Evolutionary conservation across 768 basidiomycete species (phyloP).

Genomic region (Auricularia cornea): DNA sequence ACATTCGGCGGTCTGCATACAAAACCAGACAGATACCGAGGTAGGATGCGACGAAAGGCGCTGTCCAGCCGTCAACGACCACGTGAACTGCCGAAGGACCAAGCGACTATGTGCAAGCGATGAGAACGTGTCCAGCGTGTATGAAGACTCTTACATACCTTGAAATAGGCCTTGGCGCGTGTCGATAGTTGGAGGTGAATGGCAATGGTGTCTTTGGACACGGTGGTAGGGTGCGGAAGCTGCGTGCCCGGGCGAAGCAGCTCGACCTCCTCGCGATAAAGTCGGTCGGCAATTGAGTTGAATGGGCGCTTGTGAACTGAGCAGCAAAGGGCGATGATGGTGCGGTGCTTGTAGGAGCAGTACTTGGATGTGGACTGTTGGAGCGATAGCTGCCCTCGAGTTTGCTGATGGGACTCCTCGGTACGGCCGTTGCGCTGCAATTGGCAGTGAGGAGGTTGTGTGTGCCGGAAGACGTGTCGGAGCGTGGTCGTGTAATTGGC

Average conservation of each 20-base stretch:
- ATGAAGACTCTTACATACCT: no score
- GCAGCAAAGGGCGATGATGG: constrained; percentile 5
- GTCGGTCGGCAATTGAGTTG: constrained; percentile 17
- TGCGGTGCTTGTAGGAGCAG: no score
- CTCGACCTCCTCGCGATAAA: constrained; percentile 20
- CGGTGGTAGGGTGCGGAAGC: constrained; percentile 18
- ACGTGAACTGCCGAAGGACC: constrained; percentile 15
- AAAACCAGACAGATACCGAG: constrained; percentile 26
- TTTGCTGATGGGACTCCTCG: no score
- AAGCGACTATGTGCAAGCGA: no score
- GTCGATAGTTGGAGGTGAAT: neutral
- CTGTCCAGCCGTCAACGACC: constrained; percentile 29
- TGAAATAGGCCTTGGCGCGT: no score
- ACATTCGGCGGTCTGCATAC: constrained; percentile 21
- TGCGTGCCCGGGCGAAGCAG: constrained; percentile 21
- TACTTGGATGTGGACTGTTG: no score
- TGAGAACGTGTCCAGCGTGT: neutral
- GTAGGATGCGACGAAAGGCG: constrained; percentile 20
- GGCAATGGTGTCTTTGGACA: constrained; percentile 14
- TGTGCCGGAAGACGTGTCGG: no score
- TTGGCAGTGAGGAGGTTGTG: no score
- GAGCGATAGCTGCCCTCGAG: no score
- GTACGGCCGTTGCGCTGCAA: no score
- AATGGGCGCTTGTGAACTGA: constrained; percentile 17
- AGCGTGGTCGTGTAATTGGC: no score